Base-by-base conservation (phyloP, 371 early-diverging fungal species). In the Apophysomyces variabilis region DNA sequence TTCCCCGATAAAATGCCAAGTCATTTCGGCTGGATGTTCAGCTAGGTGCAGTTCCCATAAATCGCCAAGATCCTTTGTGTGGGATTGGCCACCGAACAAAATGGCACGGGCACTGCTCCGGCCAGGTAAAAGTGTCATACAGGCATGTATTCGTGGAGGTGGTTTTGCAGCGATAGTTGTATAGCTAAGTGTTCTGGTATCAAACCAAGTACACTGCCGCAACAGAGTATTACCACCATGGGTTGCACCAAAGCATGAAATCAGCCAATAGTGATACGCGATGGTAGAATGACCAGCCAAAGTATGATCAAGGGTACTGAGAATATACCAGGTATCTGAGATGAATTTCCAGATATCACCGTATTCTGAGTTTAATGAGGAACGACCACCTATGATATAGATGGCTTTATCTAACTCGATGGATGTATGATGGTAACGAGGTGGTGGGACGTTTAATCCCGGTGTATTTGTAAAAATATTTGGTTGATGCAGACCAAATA, bases 191-290 rank as follows among this genome's bases (percentile, higher is more conserved):
- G 38, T 54, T 12, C 13, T 21, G 12, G 67, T 64, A 44, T 69
- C 58, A 57, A 67, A 37, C 67, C 61, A 64, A 7, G 62, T 61
- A 14, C 66, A 72, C 32, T 54, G 36, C 16, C 59, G 54, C 21
- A 50, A 50, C 54, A 50, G 5, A 26, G 16, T 50, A 9, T 36
- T 1, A 38, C 35, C 18, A 60, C 18, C 38, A 4, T 43, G 11
- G 35, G 64, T 35, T 60, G 32, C 54, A 8, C 69, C 76, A 59
- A 72, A 75, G 43, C 76, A 75, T 35, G 73, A 68, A 43, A 75
- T 58, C 5, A 75, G 38, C 67, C 70, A 70, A 44, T 64, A 65
- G 5, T 56, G 43, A 41, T 64, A 63, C 16, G 46, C 37, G 44
- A 75, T 39, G 18, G 70, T 65, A 21, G 63, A 58, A 57, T 67